Conservation (phyloP, 2,329 filamentous ascomycete genomes). For the Fusarium guadeloupense region DNA sequence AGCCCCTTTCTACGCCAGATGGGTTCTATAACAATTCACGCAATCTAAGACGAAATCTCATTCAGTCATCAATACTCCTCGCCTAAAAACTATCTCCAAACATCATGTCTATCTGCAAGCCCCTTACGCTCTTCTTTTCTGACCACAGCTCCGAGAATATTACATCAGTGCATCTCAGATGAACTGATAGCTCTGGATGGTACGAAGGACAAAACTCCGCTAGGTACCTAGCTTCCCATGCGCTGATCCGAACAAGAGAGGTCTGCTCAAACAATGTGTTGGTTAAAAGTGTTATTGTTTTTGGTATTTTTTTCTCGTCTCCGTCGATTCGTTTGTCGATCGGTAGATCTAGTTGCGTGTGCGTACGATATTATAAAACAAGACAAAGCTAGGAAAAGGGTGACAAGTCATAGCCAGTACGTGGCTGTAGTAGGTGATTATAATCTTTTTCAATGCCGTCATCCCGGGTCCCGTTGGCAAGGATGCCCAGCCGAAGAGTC, state of each 20-base stretch:
- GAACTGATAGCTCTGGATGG: slow-evolving; percentile 11
- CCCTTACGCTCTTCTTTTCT: slow-evolving; percentile 22
- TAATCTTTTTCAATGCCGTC: slow-evolving; percentile 31
- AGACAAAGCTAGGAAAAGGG: slow-evolving; percentile 21
- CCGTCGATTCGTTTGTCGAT: slow-evolving; percentile 3
- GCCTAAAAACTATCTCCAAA: slow-evolving; percentile 26
- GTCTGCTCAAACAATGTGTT: slow-evolving; percentile 24
- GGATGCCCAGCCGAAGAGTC: slow-evolving; percentile 24
- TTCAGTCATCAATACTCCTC: slow-evolving; percentile 42
- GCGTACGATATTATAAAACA: slow-evolving; percentile 25
- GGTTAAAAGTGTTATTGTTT: slow-evolving; percentile 23
- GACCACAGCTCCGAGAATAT: slow-evolving; percentile 34
- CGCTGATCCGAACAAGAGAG: slow-evolving; percentile 31
- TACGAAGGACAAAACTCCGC: slow-evolving; percentile 38
- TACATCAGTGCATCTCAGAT: slow-evolving; percentile 26
- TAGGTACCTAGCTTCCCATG: slow-evolving; percentile 27
- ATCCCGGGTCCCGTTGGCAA: slow-evolving; percentile 28
- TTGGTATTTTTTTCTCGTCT: slow-evolving; percentile 33
- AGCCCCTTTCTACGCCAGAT: too few species aligned
- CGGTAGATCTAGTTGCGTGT: slow-evolving; percentile 27
- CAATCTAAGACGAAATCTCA: slow-evolving; percentile 39
- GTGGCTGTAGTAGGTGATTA: slow-evolving; percentile 38
- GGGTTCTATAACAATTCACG: not conserved
- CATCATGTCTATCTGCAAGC: slow-evolving; percentile 35
- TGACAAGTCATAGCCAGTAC: slow-evolving; percentile 38